These are phyloP conservation scores for Trichopus zeylanicus DNA, from an alignment of 116 monocot genomes.

Conservation along the genomic window DNA sequence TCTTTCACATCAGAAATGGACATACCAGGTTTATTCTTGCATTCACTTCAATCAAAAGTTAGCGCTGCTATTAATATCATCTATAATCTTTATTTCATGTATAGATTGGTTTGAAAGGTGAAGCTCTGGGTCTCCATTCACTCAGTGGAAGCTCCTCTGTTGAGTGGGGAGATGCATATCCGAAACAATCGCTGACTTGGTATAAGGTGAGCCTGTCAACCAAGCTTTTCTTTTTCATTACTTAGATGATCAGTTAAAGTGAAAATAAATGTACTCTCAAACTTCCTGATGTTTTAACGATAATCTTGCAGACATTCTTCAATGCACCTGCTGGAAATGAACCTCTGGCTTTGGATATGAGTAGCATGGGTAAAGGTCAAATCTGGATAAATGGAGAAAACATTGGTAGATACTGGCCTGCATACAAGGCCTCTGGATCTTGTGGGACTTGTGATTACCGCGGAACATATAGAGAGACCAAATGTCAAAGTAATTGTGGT, in stretches of 20 bases:
- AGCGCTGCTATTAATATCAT: too few species aligned
- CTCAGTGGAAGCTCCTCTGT: slow-evolving; percentile 66
- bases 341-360: slow-evolving; percentile 90
- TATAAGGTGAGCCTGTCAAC: slow-evolving; percentile 96
- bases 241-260: too few species aligned
- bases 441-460: slow-evolving; percentile 62
- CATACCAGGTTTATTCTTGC: slow-evolving; percentile 41
- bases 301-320: slow-evolving; percentile 63
- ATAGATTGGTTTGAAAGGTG: slow-evolving; percentile 90
- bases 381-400: slow-evolving; percentile 91
- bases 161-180: slow-evolving; percentile 67
- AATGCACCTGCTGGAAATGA: slow-evolving; percentile 77
- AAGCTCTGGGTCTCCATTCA: slow-evolving; percentile 64
- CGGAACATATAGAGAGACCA: slow-evolving; percentile 56
- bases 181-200: slow-evolving; percentile 75
- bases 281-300: not conserved
- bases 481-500: slow-evolving; percentile 73
- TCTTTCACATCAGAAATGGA: slow-evolving; percentile 88
- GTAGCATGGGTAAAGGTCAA: slow-evolving; percentile 91
- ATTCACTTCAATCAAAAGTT: too few species aligned
- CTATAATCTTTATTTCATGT: not conserved
- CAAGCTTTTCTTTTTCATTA: too few species aligned
- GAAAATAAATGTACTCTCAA: not conserved
- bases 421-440: slow-evolving; percentile 60
- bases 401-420: slow-evolving; percentile 92